Conservation (phyloP, 1,139 yeast species). For the Debaryomyces sp. region DNA sequence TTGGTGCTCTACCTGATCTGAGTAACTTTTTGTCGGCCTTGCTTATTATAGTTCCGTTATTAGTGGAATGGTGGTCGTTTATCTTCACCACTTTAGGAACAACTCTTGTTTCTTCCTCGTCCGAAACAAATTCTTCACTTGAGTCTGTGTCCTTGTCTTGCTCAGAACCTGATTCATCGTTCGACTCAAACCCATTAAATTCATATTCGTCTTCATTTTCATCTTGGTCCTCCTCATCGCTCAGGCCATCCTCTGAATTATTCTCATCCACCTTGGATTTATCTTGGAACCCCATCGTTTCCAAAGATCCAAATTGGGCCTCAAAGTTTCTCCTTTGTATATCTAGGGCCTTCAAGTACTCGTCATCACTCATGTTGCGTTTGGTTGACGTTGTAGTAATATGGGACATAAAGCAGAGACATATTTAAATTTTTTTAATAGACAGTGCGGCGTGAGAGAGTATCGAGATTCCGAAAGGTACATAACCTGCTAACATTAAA, state of each 20-base stretch:
- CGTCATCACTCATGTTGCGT: slow-evolving; percentile 32
- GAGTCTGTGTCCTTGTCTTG: slow-evolving; percentile 16
- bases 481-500: background rate
- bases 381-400: background rate
- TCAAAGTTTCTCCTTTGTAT: slow-evolving; percentile 64
- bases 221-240: slow-evolving; percentile 12
- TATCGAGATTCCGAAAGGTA: background rate
- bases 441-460: background rate
- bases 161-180: slow-evolving; percentile 18
- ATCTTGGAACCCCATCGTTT: slow-evolving; percentile 61
- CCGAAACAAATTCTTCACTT: slow-evolving; percentile 16
- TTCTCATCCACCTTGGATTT: slow-evolving; percentile 35
- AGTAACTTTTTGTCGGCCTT: slow-evolving; percentile 36
- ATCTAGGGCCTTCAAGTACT: slow-evolving; percentile 51
- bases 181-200: slow-evolving; percentile 20
- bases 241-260: slow-evolving; percentile 11
- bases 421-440: background rate
- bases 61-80: slow-evolving; percentile 23
- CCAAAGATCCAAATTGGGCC: slow-evolving; percentile 68
- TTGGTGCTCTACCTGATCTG: slow-evolving; percentile 46
- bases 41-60: slow-evolving; percentile 19
- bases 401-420: background rate
- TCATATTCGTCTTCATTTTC: slow-evolving; percentile 19
- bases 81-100: slow-evolving; percentile 41
- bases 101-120: slow-evolving; percentile 24